Evolutionary conservation across 2,329 filamentous ascomycete species (phyloP), one percentile per base, ranked within the genome.

Genomic region (Monilinia laxa): DNA sequence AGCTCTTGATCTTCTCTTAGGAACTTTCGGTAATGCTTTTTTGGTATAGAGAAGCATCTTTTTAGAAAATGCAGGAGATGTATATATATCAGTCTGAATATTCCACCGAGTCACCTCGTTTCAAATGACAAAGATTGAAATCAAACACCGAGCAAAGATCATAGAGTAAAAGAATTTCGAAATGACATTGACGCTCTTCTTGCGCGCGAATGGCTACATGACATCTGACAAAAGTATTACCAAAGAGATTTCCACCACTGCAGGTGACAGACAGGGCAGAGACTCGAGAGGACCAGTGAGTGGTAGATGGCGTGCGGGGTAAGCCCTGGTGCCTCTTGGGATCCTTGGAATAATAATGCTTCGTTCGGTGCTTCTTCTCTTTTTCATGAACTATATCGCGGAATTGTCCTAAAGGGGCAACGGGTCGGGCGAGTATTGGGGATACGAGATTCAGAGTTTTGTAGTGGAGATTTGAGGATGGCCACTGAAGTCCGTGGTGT

Each of bases 31-130:
- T 57, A 81, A 76, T 67, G 85, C 85, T 60, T 83, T 76, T 75
- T 80, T 81, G n/a, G 84, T 85, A 73, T 86, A 87, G 55, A 87
- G 76, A 71, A 87, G 77, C 85, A 87, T 87, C 7, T 23, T 74
- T 64, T n/a, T 10, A 31, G 25, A 35, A 20, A 9, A 9, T 38
- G 31, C 16, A 25, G n/a, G 51, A 25, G 9, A n/a, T 59, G 23
- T 51, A 60, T 49, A 51, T 31, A n/a, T 18, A 23, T 20, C 16
- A 51, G 18, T 51, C 25, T 31, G 20, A 38, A 60, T 35, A 23
- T 38, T 59, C 18, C 42, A 59, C 56, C 42, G 40, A 59, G 6
- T 25, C 3, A 23, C 58, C 14, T 38, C 14, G 28, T 60, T 60
- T 45, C 38, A 51, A n/a, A 40, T 12, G 25, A 51, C 58, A 25